Conservation (phyloP, 441 rosid genomes). For the Erysimum cheiri region DNA sequence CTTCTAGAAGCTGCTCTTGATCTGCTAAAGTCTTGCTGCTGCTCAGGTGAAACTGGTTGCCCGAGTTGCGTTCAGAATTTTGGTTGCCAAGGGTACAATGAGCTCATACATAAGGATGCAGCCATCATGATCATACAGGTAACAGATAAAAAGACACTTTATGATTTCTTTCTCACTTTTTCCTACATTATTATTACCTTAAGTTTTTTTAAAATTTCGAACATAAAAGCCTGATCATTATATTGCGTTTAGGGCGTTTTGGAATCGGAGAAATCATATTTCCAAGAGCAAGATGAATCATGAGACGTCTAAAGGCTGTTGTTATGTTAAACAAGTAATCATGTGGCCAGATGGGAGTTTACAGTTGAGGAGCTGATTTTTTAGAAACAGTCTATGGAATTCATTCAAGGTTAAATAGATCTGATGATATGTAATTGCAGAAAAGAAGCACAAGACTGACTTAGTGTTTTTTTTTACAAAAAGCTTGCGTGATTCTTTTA, state of each 20-base stretch:
- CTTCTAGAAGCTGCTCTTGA: constrained; percentile 77
- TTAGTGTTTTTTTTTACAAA: no score
- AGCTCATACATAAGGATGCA: constrained; percentile 78
- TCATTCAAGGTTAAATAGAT: no score
- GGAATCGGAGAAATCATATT: constrained; percentile 67
- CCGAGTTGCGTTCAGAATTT: constrained; percentile 86
- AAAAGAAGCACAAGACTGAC: no score
- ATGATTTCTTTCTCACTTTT: constrained; percentile 9
- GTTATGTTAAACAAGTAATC: background rate
- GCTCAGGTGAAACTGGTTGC: constrained; percentile 72
- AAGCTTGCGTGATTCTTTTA: no score
- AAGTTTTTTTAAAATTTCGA: background rate
- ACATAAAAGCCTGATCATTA: constrained; percentile 13
- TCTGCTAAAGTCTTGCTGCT: constrained; percentile 68
- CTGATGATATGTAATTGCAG: no score
- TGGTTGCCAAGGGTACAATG: constrained; percentile 79
- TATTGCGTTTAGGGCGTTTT: constrained; percentile 64
- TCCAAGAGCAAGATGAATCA: constrained; percentile 35
- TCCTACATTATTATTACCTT: no score
- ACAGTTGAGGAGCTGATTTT: background rate
- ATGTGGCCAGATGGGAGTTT: background rate
- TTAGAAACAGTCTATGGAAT: no score
- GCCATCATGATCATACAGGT: constrained; percentile 84
- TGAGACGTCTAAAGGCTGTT: constrained; percentile 7
- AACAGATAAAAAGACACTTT: background rate